These are phyloP conservation scores for Talaromyces trachyspermus DNA, from an alignment of 495 filamentous ascomycete species.

Conservation along the genomic window DNA sequence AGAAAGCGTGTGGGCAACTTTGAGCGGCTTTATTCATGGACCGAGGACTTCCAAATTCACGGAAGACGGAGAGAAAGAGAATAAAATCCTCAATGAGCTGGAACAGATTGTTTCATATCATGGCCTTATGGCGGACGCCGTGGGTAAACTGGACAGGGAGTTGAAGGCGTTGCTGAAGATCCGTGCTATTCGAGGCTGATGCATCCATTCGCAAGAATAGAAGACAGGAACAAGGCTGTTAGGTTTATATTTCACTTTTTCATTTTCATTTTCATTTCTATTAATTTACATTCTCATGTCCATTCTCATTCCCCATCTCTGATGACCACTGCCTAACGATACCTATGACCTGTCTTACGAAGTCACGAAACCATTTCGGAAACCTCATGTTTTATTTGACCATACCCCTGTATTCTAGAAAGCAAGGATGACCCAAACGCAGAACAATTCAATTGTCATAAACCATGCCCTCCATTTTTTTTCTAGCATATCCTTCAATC, in stretches of 20 bases:
- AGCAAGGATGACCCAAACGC: no score
- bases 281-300: no score
- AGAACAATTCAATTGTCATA: no score
- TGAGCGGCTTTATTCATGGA: conserved; percentile 11
- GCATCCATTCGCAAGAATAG: background rate
- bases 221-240: no score
- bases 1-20: conserved; percentile 9
- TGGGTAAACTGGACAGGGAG: conserved; percentile 15
- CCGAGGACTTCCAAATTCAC: background rate
- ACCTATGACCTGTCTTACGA: no score
- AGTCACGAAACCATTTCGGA: background rate
- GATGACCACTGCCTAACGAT: no score
- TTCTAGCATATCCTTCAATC: no score
- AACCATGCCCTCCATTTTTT: no score
- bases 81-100: conserved; percentile 18
- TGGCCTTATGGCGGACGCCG: conserved; percentile 13
- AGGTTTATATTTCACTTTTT: no score
- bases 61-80: background rate
- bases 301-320: no score
- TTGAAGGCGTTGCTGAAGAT: conserved; percentile 15
- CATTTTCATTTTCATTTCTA: background rate
- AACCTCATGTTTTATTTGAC: no score
- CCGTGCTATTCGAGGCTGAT: conserved; percentile 1
- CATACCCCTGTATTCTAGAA: no score
- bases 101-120: conserved; percentile 16